Percentiles rank a stretch among this genome's conserved stretches.
phyloP scores from a whole-genome alignment of 2,329 filamentous ascomycete species.

The Penicillium sp. region DNA sequence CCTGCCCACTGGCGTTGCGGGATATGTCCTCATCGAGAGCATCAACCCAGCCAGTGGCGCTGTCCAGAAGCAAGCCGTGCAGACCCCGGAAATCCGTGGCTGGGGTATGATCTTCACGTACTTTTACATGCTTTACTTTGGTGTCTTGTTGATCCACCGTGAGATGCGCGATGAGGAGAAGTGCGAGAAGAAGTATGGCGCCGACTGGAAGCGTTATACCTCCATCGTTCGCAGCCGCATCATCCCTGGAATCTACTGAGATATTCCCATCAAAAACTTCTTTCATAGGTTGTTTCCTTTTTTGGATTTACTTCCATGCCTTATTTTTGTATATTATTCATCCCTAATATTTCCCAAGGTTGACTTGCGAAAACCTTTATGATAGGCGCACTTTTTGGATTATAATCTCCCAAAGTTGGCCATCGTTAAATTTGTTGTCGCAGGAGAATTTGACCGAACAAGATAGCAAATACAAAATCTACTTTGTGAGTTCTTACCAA shows the following conservation, averaged over 20 bases:
- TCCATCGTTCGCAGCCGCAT: conserved; percentile 78
- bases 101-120: conserved; percentile 90
- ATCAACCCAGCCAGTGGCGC: conserved; percentile 54
- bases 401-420: not conserved
- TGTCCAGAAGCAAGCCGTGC: conserved; percentile 69
- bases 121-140: conserved; percentile 94
- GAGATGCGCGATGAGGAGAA: conserved; percentile 87
- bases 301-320: not conserved
- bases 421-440: too few relatives aligned
- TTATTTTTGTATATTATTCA: not conserved
- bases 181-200: conserved; percentile 85
- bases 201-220: conserved; percentile 88
- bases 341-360: not conserved
- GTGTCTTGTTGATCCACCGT: conserved; percentile 78
- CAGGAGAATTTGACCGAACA: not conserved
- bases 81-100: conserved; percentile 71
- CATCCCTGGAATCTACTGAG: conserved; percentile 77
- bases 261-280: not conserved
- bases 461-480: not conserved
- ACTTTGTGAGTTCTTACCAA: not conserved
- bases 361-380: not conserved
- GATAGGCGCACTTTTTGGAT: not conserved
- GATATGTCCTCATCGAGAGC: conserved; percentile 66
- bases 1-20: conserved; percentile 79
- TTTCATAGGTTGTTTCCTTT: not conserved